Evolutionary conservation across 2,329 filamentous ascomycete species (phyloP).

Genomic region (Botryotinia narcissicola): DNA sequence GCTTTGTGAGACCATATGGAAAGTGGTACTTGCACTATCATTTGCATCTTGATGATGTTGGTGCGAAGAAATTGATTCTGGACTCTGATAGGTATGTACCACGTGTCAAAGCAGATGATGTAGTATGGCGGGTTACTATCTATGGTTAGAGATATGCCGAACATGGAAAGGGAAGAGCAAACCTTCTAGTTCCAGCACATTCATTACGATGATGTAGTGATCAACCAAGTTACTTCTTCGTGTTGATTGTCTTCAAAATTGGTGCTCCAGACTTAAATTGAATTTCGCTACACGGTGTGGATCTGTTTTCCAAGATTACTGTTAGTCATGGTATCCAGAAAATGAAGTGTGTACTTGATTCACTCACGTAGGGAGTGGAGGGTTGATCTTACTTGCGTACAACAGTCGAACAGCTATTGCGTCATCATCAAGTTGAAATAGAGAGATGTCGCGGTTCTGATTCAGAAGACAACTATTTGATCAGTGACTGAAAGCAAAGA

Average conservation of each 20-base stretch:
- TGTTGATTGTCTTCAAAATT: neutral
- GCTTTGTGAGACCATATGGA: neutral
- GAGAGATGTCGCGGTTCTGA: rapidly evolving
- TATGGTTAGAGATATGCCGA: neutral
- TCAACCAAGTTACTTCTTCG: neutral
- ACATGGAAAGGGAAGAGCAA: neutral
- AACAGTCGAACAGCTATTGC: neutral
- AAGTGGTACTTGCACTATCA: neutral
- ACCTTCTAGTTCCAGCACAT: neutral
- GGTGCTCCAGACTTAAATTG: neutral
- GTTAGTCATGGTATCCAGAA: neutral
- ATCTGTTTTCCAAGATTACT: neutral
- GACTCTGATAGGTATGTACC: neutral
- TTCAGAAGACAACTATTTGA: neutral
- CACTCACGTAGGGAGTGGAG: neutral
- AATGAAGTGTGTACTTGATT: neutral
- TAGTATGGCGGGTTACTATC: neutral
- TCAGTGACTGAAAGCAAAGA: neutral
- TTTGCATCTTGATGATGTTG: neutral
- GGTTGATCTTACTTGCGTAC: neutral
- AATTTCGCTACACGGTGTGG: neutral
- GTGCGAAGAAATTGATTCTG: neutral
- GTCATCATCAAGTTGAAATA: neutral
- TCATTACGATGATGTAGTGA: neutral
- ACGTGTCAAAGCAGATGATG: neutral